Base-by-base conservation (phyloP, 352 stramenopile species). In the Heterotrichella gracilis region DNA sequence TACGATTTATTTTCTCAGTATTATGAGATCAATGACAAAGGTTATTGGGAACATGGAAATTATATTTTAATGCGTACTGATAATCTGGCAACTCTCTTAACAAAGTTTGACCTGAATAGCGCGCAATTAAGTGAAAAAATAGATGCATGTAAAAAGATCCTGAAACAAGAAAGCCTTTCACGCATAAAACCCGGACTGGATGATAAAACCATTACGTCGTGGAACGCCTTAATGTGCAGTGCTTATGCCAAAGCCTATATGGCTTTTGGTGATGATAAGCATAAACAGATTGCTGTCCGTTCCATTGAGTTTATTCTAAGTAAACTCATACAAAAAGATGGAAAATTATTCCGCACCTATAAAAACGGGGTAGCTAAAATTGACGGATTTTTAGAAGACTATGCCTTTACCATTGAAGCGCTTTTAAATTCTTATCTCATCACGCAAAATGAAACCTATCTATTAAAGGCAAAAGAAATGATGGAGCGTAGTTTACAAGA, bases 131-230 rank as follows among this genome's bases (percentile, higher is more conserved):
- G 23, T 9, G 41, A 66, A 2, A 66, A 66, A 9, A 53, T 53
- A 53, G 32, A n/a, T 53, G 32, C n/a, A n/a, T 53, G 32, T n/a
- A 9, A 17, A 9, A n/a, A 53, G 9, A 53, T 53, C n/a, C n/a
- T 53, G n/a, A 9, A n/a, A 53, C 32, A 53, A n/a, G 32, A 53
- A 53, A n/a, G 9, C 32, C 32, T 9, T 9, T 53, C 32, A n/a
- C 32, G 32, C 32, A 53, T 53, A 9, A 53, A 53, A 53, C 32
- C 32, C 9, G 32, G 32, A 9, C 32, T 53, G 9, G 32, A 53
- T 53, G 32, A 53, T n/a, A 53, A 53, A 53, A 53, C 9, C n/a
- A n/a, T 53, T 53, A 53, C 32, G 32, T 53, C 32, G n/a, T 53
- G 32, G 32, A 53, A 53, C 32, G 32, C 32, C 9, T n/a, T 53